Evolutionary conservation across 768 basidiomycete genomes (phyloP), one percentile per base, ranked within the genome.

Genomic region (Lactarius deliciosus): DNA sequence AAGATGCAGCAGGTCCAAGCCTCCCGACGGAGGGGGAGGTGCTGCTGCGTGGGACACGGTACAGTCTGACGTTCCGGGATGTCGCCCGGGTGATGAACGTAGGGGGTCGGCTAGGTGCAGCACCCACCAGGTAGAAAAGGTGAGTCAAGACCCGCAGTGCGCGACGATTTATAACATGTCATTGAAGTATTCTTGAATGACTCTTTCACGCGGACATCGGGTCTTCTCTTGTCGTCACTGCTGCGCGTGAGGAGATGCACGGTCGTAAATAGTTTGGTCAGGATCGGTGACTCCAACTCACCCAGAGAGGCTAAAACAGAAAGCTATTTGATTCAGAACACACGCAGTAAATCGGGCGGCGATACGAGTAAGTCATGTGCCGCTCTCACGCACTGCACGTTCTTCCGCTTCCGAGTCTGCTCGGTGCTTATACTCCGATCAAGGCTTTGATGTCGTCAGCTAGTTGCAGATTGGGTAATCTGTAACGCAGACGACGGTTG

Each of bases 1-100:
- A 76, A 77, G 11, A 74, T 89, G 58, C 59, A 72, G 47, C 22
- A 13, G 11, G 2, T 2, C 22, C 22, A 18, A n/a, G 4, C 8
- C 22, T 43, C n/a, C 38, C 18, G 5, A 32, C 7, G 34, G 74
- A 77, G 18, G 87, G 87, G n/a, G 84, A 83, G 9, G 74, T 75
- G 34, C 75, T 94, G 64, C 73, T 74, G 68, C 82, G 95, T 67
- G 78, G 78, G 20, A 81, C 81, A 45, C 79, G 95, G 74, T 86
- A 91, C 61, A 96, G 93, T 77, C 75, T 96, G 73, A 96, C 95
- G 1, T 96, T 91, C 74, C 82, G 94, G 61, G 90, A 91, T 73
- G 90, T 95, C 3, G 83, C 81, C 63, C 89, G 84, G 72, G 88
- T 92, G 64, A 60, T 61, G 68, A 68, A 58, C 1, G 5, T 64